Percentiles rank a stretch among this genome's conserved stretches.
Conservation (phyloP, 2,329 filamentous ascomycete species). For the Apiospora sp. region DNA sequence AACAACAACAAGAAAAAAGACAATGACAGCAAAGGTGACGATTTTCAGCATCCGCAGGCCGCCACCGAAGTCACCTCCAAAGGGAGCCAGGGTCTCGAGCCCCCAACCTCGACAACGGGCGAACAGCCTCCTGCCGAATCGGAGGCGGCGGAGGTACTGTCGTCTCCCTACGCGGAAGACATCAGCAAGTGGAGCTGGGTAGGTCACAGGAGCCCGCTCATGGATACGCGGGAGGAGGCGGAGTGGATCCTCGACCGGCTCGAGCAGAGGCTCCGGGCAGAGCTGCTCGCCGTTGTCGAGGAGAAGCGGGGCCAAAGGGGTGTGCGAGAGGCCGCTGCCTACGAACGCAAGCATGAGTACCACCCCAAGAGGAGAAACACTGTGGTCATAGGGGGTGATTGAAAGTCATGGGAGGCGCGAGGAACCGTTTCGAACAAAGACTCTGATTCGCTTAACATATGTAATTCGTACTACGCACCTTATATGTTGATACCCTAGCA, state of each 20-base stretch:
- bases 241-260: conserved; percentile 78
- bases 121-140: neutral
- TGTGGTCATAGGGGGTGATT: neutral
- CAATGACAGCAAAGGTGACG: neutral
- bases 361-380: neutral
- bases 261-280: conserved; percentile 61
- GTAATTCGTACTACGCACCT: neutral
- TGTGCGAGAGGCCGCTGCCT: neutral
- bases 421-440: neutral
- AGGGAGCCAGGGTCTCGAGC: neutral
- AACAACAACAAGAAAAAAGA: neutral
- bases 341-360: conserved; percentile 1
- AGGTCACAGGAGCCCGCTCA: conserved; percentile 71
- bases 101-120: neutral
- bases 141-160: neutral
- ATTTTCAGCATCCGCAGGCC: neutral
- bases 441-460: neutral
- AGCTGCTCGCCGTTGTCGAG: conserved; percentile 47
- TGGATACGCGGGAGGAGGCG: conserved; percentile 72
- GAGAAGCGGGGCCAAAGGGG: conserved; percentile 30
- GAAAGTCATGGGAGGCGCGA: neutral
- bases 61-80: neutral
- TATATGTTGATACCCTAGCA: neutral
- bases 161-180: neutral
- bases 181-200: conserved; percentile 74